Base-by-base conservation (phyloP, 139 green algal genomes). In the Picochlorum sp. region DNA sequence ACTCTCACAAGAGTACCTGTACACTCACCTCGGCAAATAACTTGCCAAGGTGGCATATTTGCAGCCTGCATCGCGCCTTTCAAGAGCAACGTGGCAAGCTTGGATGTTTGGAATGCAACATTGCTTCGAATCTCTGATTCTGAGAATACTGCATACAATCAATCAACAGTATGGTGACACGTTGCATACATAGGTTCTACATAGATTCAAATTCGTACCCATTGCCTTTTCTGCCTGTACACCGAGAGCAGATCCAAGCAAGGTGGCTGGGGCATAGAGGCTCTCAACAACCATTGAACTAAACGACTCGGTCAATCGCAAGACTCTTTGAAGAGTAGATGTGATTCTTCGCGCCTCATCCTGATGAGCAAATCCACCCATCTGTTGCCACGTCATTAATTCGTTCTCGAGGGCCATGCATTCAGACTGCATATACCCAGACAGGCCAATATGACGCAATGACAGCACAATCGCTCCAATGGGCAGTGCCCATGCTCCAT, bases 61-160 rank as follows among this genome's bases (percentile, higher is more conserved):
- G 49, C 67, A 44, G 52, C 69, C 11, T 67, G 28, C 10, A 71
- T 70, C 0, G 77, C 45, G 0, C 64, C 81, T 32, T 73, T 70
- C 7, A 81, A 65, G 37, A 88, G 67, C 49, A 83, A 38, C 4
- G 60, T 69, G 28, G 49, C 55, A 45, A 91, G 74, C 74, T 88
- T 90, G 52, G 75, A 76, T 44, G 89, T 61, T 77, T 98, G 91
- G 77, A 98, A 98, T 15, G 92, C 85, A 57, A 97, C 69, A 60
- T 75, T 87, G 16, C 79, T 81, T 8, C 91, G 79, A 51, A 96
- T 83, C 73, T 95, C 87, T 6, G 84, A 79, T 83, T 97, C 91
- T 63, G 87, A 79, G 69, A 95, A 97, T 15, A 92, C 79, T 65
- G 72, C 49, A 54, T 54, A 21, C 18, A 30, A 21, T 54, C 16